Conservation (phyloP, 495 filamentous ascomycete species). For the Talaromyces trachyspermus region DNA sequence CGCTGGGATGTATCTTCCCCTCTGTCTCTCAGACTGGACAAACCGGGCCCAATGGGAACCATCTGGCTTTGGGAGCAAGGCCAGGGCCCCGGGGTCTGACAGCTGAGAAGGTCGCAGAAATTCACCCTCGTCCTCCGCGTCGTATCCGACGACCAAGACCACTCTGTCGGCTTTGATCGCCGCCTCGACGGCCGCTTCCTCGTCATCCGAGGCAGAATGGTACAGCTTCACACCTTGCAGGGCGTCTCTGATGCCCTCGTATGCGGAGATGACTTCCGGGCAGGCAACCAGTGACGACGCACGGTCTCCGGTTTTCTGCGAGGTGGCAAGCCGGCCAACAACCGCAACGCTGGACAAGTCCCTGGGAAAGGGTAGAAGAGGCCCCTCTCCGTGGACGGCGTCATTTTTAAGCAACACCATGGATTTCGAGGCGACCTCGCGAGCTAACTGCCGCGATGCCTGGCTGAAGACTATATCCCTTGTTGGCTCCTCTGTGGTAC, state of each 20-base stretch:
- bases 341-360: constrained; percentile 9
- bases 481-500: not conserved
- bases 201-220: constrained; percentile 1
- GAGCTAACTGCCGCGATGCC: not conserved
- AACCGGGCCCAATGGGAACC: not conserved
- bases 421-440: not conserved
- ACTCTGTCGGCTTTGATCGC: constrained; percentile 11
- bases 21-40: constrained; percentile 2
- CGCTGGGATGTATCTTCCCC: not conserved
- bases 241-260: constrained; percentile 10
- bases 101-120: constrained; percentile 11
- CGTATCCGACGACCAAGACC: constrained; percentile 15
- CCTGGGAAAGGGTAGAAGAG: constrained; percentile 11
- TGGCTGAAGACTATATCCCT: constrained; percentile 7
- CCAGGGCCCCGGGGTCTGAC: not conserved
- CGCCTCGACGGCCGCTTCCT: not conserved
- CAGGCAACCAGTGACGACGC: constrained; percentile 14
- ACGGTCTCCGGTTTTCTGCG: constrained; percentile 14
- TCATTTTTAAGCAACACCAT: constrained; percentile 7
- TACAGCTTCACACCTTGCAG: constrained; percentile 3
- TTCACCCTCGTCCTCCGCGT: constrained; percentile 16
- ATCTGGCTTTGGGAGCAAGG: not conserved
- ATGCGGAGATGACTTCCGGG: constrained; percentile 11
- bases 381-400: not conserved
- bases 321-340: constrained; percentile 12